Evolutionary conservation across 345 rosid species (phyloP), one percentile per base, ranked within the genome.

Genomic region (Salix suchowensis): DNA sequence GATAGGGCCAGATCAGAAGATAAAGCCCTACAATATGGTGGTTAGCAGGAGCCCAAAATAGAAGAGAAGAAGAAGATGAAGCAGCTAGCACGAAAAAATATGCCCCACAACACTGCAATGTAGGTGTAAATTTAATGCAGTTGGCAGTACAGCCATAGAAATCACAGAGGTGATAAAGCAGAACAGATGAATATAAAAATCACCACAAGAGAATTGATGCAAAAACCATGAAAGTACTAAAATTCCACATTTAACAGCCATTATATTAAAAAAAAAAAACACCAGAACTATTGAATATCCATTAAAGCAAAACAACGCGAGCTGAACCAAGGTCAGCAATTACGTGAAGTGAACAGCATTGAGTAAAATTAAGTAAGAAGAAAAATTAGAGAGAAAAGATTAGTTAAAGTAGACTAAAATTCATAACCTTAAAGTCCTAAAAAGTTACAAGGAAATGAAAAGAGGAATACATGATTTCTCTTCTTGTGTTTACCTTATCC

Each of bases 401-500:
- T 18, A n/a, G 16, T 34, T 19, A 13, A 11, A 52, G 24, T 67
- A 9, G 36, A 66, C 24, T 32, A 52, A 55, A 55, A 21, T 21
- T n/a, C 2, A 55, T 21, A 55, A n/a, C 62, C n/a, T 55, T n/a
- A 55, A n/a, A 55, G 62, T 12, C 9, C 28, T 55, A 55, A n/a
- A 55, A 16, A 28, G 52, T 58, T 18, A 39, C 30, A 23, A 37
- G 28, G 71, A 67, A 11, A 24, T 42, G 28, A 55, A 36, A 74
- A 13, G 11, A 60, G 62, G 30, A 75, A 37, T 12, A 60, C 37
- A 5, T 62, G 37, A 60, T 69, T 14, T 18, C 4, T 52, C 1
- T 50, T 5, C 4, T 21, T 23, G n/a, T 23, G n/a, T 54, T 72
- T 83, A 93, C 98, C 98, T 88, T 93, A 84, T 88, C 82, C 44